These are phyloP conservation scores for Zymoseptoria passerinii DNA, from an alignment of 2,329 filamentous ascomycete genomes.

Conservation along the genomic window DNA sequence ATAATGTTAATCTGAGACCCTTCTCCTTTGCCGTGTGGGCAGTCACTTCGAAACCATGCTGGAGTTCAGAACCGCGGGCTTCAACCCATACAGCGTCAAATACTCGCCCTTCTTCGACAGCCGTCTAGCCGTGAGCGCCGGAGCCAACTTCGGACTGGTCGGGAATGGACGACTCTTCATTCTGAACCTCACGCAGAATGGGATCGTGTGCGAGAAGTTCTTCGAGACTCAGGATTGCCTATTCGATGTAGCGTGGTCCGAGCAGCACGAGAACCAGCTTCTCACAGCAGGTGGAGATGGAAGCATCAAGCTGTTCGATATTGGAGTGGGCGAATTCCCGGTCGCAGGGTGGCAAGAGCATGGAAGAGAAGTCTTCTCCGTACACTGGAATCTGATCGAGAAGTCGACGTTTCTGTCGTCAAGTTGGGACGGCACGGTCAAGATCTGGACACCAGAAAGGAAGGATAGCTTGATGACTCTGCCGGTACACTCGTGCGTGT, in stretches of 20 bases:
- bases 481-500: constrained; percentile 87
- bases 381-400: constrained; percentile 82
- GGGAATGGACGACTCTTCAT: constrained; percentile 89
- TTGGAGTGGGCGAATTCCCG: constrained; percentile 71
- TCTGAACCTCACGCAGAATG: constrained; percentile 71
- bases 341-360: constrained; percentile 91
- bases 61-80: constrained; percentile 87
- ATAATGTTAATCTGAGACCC: constrained; percentile 2
- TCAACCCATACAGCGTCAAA: constrained; percentile 93
- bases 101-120: constrained; percentile 98
- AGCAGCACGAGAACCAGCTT: constrained; percentile 91
- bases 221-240: constrained; percentile 97
- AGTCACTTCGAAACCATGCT: constrained; percentile 54
- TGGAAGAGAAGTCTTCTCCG: constrained; percentile 83
- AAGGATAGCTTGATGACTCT: constrained; percentile 66
- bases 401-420: constrained; percentile 87
- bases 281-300: constrained; percentile 86
- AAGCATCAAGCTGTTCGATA: constrained; percentile 88
- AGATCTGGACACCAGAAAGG: constrained; percentile 79
- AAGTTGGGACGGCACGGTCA: constrained; percentile 94
- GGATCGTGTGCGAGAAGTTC: constrained; percentile 75
- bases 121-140: constrained; percentile 77
- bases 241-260: constrained; percentile 91
- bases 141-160: constrained; percentile 95
- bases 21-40: constrained; percentile 1